Evolutionary conservation across 1,284 basidiomycete species (phyloP), one percentile per base, ranked within the genome.

Genomic region (Abortiporus biennis): DNA sequence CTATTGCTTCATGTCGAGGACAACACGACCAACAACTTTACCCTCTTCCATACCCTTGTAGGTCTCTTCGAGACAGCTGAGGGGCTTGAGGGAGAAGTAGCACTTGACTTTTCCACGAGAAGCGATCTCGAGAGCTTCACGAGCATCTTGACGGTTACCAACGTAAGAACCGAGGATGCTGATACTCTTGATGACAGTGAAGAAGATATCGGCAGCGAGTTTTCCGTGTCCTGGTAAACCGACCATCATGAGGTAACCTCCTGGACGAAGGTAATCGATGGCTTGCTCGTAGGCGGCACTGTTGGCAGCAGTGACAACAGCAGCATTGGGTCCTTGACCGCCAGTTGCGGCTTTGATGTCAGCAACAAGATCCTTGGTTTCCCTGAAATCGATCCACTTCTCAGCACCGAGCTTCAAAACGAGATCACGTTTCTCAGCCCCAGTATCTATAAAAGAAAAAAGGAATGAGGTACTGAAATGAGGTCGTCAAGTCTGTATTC

Each of bases 341-440:
- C 72, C 85, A 0, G 84, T 85, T 1, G 75, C 72, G 6, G 67
- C 72, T 58, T 76, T 71, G 48, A 91, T 72, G 23, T 78, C 80
- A 30, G 61, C 65, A 23, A 82, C 75, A 42, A 87, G 66, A 53
- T 87, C 69, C 44, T 74, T 69, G 11, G 67, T 68, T 56, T 74
- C 70, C 52, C 71, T 78, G 68, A 89, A 92, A 66, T 94, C 89
- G 51, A 93, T 73, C 76, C 83, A 92, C 40, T 70, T 70, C 51
- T 86, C 80, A 0, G 87, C 87, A 34, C 91, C 90, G 40, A 92
- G 79, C 21, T 71, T 63, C 47, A 70, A 54, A 58, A 76, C 79
- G 12, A 93, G 72, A 38, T 78, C 67, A 54, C 75, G 72, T 71
- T 93, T 93, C 51, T 85, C 84, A 2, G 66, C 74, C 24, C 90